phyloP scores from a whole-genome alignment of 1,284 basidiomycete species.

The Trichosporon faecale region DNA sequence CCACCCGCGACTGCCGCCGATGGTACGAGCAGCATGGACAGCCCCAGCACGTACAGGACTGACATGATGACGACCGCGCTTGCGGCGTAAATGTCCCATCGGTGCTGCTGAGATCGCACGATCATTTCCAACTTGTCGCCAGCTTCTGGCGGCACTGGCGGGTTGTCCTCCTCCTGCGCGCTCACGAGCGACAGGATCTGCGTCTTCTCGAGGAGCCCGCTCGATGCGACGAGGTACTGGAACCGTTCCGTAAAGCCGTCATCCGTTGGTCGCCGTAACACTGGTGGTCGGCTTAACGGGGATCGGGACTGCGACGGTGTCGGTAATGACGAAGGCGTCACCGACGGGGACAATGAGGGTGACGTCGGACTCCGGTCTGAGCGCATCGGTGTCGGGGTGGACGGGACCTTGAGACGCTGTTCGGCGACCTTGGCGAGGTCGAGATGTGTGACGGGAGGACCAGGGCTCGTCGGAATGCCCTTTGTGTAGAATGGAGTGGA shows the following conservation, averaged over 20 bases:
- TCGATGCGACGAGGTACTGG: conserved; percentile 45
- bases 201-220: conserved; percentile 39
- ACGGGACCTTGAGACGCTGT: neutral
- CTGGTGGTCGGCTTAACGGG: neutral
- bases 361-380: neutral
- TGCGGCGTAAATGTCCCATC: conserved; percentile 7
- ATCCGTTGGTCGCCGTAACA: conserved; percentile 2
- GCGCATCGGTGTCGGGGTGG: neutral
- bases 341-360: neutral
- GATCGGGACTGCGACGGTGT: neutral
- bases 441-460: conserved; percentile 7
- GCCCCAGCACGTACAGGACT: conserved; percentile 10
- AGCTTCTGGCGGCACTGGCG: neutral
- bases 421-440: neutral
- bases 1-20: conserved; percentile 17
- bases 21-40: conserved; percentile 7
- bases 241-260: conserved; percentile 43
- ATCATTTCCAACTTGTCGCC: neutral
- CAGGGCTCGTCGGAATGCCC: neutral
- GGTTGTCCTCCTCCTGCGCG: neutral
- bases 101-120: neutral
- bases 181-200: conserved; percentile 11
- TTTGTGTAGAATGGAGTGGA: conserved; percentile 6
- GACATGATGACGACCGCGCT: conserved; percentile 1
- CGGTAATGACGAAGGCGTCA: neutral